Percentiles rank a stretch among this genome's conserved stretches.
Conservation (phyloP, 352 stramenopile species). For the Aphanomyces astaci region DNA sequence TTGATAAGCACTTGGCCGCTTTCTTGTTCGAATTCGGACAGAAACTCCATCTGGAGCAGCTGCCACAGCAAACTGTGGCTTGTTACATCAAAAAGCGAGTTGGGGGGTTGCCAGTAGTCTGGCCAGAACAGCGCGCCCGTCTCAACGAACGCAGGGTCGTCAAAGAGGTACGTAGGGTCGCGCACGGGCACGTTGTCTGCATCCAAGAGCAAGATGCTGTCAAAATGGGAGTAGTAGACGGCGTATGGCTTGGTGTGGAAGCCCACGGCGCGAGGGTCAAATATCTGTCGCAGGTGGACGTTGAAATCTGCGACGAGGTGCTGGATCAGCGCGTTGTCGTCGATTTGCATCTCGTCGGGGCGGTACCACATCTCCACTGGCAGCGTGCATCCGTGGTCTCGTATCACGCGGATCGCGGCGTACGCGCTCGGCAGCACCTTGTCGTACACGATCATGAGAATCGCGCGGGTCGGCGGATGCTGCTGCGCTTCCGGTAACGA, state of each 20-base stretch:
- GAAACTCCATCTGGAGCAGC: constrained; percentile 46
- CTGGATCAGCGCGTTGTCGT: constrained; percentile 25
- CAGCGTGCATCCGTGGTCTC: constrained; percentile 31
- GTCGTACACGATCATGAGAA: constrained; percentile 52
- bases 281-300: constrained; percentile 41
- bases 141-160: constrained; percentile 20
- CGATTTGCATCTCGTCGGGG: constrained; percentile 17
- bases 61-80: constrained; percentile 49
- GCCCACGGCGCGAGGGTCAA: constrained; percentile 33
- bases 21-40: constrained; percentile 78
- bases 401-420: constrained; percentile 32
- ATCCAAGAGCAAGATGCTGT: constrained; percentile 48
- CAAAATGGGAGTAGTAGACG: constrained; percentile 46
- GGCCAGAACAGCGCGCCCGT: constrained; percentile 38
- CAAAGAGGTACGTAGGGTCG: constrained; percentile 47
- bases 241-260: constrained; percentile 55
- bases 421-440: constrained; percentile 44
- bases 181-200: constrained; percentile 53
- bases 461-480: constrained; percentile 29
- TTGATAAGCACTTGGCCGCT: constrained; percentile 68
- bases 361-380: constrained; percentile 50
- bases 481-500: constrained; percentile 33
- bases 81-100: constrained; percentile 69
- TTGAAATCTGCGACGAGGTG: constrained; percentile 26
- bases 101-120: constrained; percentile 63